Base-by-base conservation (phyloP, 108 stramenopile genomes). In the Poteriospumella lacustris region DNA sequence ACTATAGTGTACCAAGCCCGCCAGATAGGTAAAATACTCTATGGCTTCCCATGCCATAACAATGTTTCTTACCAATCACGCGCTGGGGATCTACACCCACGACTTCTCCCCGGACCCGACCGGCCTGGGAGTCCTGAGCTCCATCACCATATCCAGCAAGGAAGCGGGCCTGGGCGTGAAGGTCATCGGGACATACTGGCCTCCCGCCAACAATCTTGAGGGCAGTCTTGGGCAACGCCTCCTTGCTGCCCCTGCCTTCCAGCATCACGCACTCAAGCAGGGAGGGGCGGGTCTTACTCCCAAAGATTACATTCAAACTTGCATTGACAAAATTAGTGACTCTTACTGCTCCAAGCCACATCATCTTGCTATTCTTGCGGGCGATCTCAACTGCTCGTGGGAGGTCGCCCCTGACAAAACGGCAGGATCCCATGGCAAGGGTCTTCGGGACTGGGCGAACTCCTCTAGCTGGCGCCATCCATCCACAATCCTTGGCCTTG, bases 91-190 rank as follows among this genome's bases (percentile, higher is more conserved):
- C 47, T 52, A 52, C 47, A 52, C 47, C 9, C 47, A 52, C 47
- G 47, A 52, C 47, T 52, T 52, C 47, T 52, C 47, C 47, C 47
- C 47, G 47, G 47, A 52, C 47, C 47, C 47, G 9, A 52, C 47
- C 47, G 47, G 47, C 9, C 47, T 52, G 19, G 47, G 47, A 19
- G 47, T 52, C 15, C 47, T 52, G 15, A 52, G 47, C 47, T 52
- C 47, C 15, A 52, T 52, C 47, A 52, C 47, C 47, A 52, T 52
- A 9, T 15, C 47, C 47, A 52, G 47, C 47, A 9, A 19, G 19
- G 47, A 52, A 52, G 47, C 47, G 15, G 47, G 47, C 15, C 19
- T 52, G 15, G 47, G 47, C 47, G 15, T 52, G 15, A 52, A 52
- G 19, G 19, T 52, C 9, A 52, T 52, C 19, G 47, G 47, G 15